Evolutionary conservation across 805 yeast species (phyloP).

Genomic region (Citeromyces matritensis): DNA sequence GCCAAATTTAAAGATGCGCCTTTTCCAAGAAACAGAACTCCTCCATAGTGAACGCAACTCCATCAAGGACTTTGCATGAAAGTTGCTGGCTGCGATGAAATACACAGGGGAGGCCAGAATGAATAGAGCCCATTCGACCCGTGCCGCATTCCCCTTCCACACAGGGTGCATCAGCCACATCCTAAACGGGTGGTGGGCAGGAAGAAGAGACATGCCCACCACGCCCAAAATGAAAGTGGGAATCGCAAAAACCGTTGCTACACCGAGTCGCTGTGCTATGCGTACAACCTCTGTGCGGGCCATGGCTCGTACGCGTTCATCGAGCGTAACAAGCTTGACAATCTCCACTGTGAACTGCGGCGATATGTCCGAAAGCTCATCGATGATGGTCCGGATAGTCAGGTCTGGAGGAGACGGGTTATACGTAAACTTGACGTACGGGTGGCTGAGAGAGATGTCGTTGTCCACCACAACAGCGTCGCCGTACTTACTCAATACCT

Average conservation of each 20-base stretch:
- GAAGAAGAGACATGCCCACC: conserved; percentile 50
- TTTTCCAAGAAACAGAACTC: conserved; percentile 33
- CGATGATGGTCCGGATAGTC: conserved; percentile 39
- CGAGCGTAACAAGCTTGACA: conserved; percentile 40
- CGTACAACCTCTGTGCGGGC: conserved; percentile 30
- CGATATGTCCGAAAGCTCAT: conserved; percentile 27
- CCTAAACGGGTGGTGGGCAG: conserved; percentile 22
- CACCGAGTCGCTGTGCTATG: conserved; percentile 27
- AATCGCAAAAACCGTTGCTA: conserved; percentile 40
- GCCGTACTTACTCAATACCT: conserved; percentile 35
- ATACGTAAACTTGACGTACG: conserved; percentile 50
- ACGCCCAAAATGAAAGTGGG: conserved; percentile 55
- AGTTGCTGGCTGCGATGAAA: conserved; percentile 59
- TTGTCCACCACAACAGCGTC: conserved; percentile 40
- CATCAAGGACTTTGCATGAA: conserved; percentile 50
- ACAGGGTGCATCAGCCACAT: conserved; percentile 45
- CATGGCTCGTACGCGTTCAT: conserved; percentile 41
- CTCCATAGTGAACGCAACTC: conserved; percentile 47
- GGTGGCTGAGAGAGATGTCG: conserved; percentile 36
- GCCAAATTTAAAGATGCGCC: conserved; percentile 54
- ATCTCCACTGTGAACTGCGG: conserved; percentile 34
- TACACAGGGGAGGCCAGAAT: conserved; percentile 58
- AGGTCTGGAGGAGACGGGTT: conserved; percentile 37
- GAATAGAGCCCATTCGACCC: conserved; percentile 53
- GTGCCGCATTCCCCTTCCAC: conserved; percentile 45